Evolutionary conservation across 139 green algal genomes (phyloP).

Genomic region (Tetradesmus lagerheimii): DNA sequence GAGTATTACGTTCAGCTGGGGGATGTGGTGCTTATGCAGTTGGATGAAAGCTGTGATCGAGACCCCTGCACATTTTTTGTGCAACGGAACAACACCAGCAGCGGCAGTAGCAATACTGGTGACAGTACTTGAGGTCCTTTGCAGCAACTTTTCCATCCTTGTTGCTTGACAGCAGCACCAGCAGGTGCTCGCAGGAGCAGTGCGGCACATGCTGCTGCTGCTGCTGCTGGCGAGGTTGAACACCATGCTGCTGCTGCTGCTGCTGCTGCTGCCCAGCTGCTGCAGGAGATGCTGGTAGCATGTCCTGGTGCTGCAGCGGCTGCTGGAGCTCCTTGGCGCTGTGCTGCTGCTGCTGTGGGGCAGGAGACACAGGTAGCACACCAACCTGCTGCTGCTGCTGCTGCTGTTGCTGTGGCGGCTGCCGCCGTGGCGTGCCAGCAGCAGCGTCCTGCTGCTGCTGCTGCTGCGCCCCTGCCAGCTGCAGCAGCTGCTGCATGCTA

Average conservation of each 20-base stretch:
- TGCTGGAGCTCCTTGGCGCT: background rate
- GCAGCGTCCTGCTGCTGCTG: background rate
- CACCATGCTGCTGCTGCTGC: background rate
- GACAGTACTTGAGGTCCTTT: constrained; percentile 24
- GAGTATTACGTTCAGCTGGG: too few relatives aligned
- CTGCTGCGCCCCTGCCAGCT: background rate
- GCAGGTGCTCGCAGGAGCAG: background rate
- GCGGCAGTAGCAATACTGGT: too few relatives aligned
- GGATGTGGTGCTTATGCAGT: too few relatives aligned
- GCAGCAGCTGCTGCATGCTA: constrained; percentile 24
- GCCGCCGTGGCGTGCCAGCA: too few relatives aligned
- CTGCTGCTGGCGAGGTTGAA: background rate
- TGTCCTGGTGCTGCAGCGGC: background rate
- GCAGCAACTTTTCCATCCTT: background rate
- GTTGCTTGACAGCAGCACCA: background rate
- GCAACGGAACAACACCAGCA: too few relatives aligned
- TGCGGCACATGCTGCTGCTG: background rate
- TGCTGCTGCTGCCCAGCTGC: background rate
- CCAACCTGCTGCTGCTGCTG: background rate
- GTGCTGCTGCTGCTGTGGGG: background rate
- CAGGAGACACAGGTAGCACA: background rate
- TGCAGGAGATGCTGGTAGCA: background rate
- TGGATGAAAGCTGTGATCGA: too few relatives aligned
- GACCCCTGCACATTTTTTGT: too few relatives aligned
- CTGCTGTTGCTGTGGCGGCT: background rate